Conservation (phyloP, 495 filamentous ascomycete genomes). For the Penicillium mononematosum region DNA sequence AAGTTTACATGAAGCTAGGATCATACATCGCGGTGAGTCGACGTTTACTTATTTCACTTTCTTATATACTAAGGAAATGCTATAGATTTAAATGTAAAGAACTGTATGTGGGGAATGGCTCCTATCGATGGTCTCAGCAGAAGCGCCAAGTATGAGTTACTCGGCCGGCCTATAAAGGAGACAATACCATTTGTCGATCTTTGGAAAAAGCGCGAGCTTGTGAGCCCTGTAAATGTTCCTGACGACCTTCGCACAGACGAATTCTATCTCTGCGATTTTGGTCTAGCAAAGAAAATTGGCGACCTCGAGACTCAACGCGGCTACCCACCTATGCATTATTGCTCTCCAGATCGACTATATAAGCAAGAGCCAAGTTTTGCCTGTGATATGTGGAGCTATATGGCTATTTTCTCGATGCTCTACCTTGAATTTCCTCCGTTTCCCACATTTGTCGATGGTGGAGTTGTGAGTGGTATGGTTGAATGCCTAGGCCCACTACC, state of each 20-base stretch:
- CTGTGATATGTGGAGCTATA: constrained; percentile 20
- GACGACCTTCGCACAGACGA: constrained; percentile 30
- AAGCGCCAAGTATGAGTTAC: constrained; percentile 23
- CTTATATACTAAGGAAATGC: constrained; percentile 9
- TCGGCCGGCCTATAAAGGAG: constrained; percentile 28
- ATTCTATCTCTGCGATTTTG: constrained; percentile 55
- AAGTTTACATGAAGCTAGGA: constrained; percentile 26
- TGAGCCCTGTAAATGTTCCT: constrained; percentile 17
- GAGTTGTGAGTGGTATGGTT: constrained; percentile 17
- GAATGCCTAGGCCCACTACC: constrained; percentile 19
- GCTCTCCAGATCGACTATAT: constrained; percentile 20
- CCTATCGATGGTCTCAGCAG: constrained; percentile 20
- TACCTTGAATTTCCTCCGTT: constrained; percentile 18
- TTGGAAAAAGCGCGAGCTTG: constrained; percentile 22
- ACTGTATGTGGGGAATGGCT: constrained; percentile 27
- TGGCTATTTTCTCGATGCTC: constrained; percentile 18
- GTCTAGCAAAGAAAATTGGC: constrained; percentile 35
- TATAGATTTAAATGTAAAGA: constrained; percentile 25
- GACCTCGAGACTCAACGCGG: constrained; percentile 16
- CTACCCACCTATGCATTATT: constrained; percentile 16
- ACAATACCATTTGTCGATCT: constrained; percentile 20
- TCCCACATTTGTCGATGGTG: constrained; percentile 11
- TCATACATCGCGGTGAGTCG: constrained; percentile 26
- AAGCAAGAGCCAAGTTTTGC: constrained; percentile 16
- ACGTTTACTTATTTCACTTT: background rate